Evolutionary conservation across 495 filamentous ascomycete species (phyloP), one percentile per base, ranked within the genome.

Genomic region (Penicillium bialowiezense): DNA sequence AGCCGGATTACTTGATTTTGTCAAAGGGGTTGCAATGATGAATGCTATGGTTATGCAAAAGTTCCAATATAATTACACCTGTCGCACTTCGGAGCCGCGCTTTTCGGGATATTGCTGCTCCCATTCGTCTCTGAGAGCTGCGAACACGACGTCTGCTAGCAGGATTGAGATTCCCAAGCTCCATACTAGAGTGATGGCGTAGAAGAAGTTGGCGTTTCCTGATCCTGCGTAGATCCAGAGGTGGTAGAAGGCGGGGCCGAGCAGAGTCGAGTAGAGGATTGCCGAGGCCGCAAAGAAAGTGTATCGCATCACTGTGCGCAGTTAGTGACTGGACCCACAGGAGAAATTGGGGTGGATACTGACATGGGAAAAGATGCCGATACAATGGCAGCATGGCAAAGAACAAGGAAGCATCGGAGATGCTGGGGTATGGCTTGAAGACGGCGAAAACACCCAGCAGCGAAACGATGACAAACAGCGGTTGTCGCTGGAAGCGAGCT

Each of bases 121-220:
- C 87, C 89, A 92, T 66, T 98, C 95, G 55, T 98, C 93, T 43
- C 92, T 68, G 35, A 97, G 71, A 6, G 90, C 88, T 0, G 91
- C 90, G 69, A 92, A 98, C 3, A 96, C 70, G 38, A 84, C 76
- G 61, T 98, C 93, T 7, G 84, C 88, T 0, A 97, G 78, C 23
- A 97, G 62, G 26, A 89, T 75, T 1, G 89, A 90, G 32, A 90
- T 74, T 0, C 90, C 93, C 3, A 98, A 70, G 59, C 89, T 93
- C 93, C 93, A 98, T 13, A 97, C 93, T 0, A 98, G 78, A 4
- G 93, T 98, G 62, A 98, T 97, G 58, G 93, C 93, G 60, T 98
- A 98, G 72, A 97, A 98, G 73, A 98, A 98, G 65, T 98, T 98
- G 33, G 93, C 93, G 60, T 98, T 98, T 24, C 95, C 93, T 28